phyloP scores from a whole-genome alignment of 805 yeast species.

The Blastobotrys americana region DNA sequence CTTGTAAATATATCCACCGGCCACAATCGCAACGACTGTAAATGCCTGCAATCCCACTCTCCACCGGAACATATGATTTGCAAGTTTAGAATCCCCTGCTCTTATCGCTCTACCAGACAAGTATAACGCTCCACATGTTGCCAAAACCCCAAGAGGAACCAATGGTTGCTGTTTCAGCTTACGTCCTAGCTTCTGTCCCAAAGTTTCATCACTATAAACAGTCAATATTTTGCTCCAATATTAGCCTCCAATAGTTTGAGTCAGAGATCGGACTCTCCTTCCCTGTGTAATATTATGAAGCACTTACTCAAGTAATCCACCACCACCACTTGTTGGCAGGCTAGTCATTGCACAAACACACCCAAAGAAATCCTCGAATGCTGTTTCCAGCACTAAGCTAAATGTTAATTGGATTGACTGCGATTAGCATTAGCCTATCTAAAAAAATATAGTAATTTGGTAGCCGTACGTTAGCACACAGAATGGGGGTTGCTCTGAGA shows the following conservation, averaged over 20 bases:
- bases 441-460: too few species aligned
- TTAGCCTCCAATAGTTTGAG: too few species aligned
- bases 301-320: not conserved
- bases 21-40: conserved; percentile 73
- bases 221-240: too few species aligned
- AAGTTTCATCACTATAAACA: conserved; percentile 12
- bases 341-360: too few species aligned
- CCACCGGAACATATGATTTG: conserved; percentile 84
- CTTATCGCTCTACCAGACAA: conserved; percentile 72
- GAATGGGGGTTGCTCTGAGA: too few species aligned
- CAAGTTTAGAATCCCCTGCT: conserved; percentile 62
- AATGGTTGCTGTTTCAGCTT: conserved; percentile 79
- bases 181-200: conserved; percentile 20
- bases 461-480: too few species aligned
- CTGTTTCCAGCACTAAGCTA: too few species aligned
- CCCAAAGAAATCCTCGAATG: too few species aligned
- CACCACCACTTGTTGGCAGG: not conserved
- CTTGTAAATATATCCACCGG: conserved; percentile 51
- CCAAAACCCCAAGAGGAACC: conserved; percentile 75
- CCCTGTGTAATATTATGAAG: too few species aligned
- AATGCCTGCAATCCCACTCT: conserved; percentile 83
- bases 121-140: conserved; percentile 73
- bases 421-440: too few species aligned
- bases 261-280: too few species aligned
- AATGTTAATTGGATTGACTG: too few species aligned